Evolutionary conservation across 225 moss, liverwort and hornwort species (phyloP).

Genomic region (Pseudisothecium myosuroides): DNA sequence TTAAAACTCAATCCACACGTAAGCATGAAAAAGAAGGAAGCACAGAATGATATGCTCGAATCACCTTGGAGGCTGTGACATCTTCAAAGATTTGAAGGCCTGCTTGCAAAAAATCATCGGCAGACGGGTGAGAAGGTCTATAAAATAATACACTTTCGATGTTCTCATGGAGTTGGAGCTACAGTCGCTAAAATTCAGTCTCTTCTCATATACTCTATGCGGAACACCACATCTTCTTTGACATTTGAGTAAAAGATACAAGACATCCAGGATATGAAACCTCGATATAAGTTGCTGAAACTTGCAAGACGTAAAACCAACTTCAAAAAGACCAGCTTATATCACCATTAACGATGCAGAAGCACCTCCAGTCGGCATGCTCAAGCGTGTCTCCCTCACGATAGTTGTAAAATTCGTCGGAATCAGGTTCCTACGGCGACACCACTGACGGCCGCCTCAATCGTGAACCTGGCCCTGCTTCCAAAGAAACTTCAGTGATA

Average conservation of each 20-base stretch:
- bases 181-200: not conserved
- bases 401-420: conserved; percentile 39
- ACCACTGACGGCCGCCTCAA: conserved; percentile 51
- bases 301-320: not conserved
- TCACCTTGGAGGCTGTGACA: conserved; percentile 61
- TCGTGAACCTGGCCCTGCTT: conserved; percentile 45
- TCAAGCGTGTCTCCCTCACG: conserved; percentile 65
- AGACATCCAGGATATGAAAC: not conserved
- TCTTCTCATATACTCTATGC: not conserved
- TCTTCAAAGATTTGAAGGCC: conserved; percentile 81
- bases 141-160: not conserved
- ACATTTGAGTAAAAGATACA: not conserved
- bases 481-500: not conserved
- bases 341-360: conserved; percentile 63
- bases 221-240: not conserved
- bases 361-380: conserved; percentile 71
- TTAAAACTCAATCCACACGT: not conserved
- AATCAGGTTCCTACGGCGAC: conserved; percentile 42
- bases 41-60: not conserved
- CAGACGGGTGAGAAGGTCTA: not conserved
- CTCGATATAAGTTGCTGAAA: not conserved
- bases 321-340: not conserved
- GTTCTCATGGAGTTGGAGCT: not conserved
- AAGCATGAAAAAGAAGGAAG: not conserved
- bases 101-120: conserved; percentile 2